phyloP scores from a whole-genome alignment of 2,329 filamentous ascomycete genomes.

The Verticillium nubilum region DNA sequence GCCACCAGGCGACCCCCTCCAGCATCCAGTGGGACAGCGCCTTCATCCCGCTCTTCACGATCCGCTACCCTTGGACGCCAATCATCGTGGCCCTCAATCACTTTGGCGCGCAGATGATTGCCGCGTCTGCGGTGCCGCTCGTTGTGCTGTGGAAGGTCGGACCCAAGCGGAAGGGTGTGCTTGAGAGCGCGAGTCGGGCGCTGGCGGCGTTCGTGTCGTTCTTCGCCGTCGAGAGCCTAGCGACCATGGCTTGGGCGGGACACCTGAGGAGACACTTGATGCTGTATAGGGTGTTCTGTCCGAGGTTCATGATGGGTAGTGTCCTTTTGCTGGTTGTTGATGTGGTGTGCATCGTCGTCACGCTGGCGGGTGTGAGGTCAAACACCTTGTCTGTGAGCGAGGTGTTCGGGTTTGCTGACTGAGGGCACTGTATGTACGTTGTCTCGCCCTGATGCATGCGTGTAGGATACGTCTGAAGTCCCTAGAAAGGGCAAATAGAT shows the following conservation, averaged over 20 bases:
- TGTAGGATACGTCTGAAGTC: background rate
- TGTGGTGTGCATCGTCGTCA: conserved; percentile 63
- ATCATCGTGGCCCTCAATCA: conserved; percentile 79
- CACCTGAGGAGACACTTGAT: conserved; percentile 87
- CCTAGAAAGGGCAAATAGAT: background rate
- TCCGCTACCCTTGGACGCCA: conserved; percentile 87
- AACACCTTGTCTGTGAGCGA: conserved; percentile 77
- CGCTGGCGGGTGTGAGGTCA: conserved; percentile 67
- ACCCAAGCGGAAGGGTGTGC: conserved; percentile 62
- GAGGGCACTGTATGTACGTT: background rate
- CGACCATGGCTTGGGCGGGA: conserved; percentile 87
- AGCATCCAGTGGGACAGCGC: conserved; percentile 95
- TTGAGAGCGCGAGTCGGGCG: conserved; percentile 66
- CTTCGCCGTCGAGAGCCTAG: conserved; percentile 75
- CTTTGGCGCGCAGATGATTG: conserved; percentile 83
- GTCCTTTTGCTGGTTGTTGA: conserved; percentile 71
- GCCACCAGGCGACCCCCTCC: conserved; percentile 82
- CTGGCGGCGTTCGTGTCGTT: conserved; percentile 73
- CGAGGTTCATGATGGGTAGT: conserved; percentile 81
- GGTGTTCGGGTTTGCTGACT: conserved; percentile 77
- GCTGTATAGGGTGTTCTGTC: conserved; percentile 91
- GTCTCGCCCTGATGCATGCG: background rate
- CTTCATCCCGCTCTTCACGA: conserved; percentile 78
- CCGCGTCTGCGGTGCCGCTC: conserved; percentile 72
- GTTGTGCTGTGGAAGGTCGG: conserved; percentile 85